Conservation (phyloP, 2,329 filamentous ascomycete genomes). For the Salinomyces thailandicus region DNA sequence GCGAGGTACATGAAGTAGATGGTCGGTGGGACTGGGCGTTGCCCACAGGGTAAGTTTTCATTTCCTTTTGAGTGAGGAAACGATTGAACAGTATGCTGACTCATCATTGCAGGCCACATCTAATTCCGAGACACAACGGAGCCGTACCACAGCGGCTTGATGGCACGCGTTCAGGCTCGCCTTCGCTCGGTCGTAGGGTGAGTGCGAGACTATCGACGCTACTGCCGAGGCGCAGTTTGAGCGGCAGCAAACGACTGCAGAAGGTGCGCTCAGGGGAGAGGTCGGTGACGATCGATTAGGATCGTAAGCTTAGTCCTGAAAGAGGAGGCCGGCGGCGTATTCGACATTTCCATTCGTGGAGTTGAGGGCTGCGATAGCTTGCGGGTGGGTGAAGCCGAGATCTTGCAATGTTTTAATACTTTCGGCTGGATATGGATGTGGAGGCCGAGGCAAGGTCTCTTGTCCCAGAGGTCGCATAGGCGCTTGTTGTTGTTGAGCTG, state of each 20-base stretch:
- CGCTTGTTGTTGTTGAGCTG: slow-evolving; percentile 16
- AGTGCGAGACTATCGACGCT: not conserved
- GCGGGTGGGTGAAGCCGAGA: slow-evolving; percentile 36
- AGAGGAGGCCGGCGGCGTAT: slow-evolving; percentile 38
- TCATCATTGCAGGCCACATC: not conserved
- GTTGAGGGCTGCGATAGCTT: slow-evolving; percentile 39
- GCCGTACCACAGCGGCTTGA: too few relatives aligned
- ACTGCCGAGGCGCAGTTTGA: not conserved
- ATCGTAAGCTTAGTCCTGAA: slow-evolving; percentile 28
- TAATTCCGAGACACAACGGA: not conserved
- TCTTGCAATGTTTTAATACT: slow-evolving; percentile 33
- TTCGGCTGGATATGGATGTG: slow-evolving; percentile 32
- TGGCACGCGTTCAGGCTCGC: too few relatives aligned
- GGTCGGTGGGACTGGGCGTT: slow-evolving; percentile 4
- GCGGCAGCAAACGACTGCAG: not conserved
- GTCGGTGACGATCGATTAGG: too few relatives aligned
- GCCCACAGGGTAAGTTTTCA: not conserved
- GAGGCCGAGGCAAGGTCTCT: slow-evolving; percentile 22
- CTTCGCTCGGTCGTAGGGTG: not conserved
- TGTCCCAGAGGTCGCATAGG: slow-evolving; percentile 25
- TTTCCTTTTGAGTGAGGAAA: too few relatives aligned
- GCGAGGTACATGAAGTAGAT: not conserved
- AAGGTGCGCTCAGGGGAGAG: not conserved
- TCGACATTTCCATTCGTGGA: slow-evolving; percentile 41
- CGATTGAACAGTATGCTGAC: too few relatives aligned